Percentiles rank a stretch among this genome's conserved stretches.
Evolutionary conservation across 2,329 filamentous ascomycete genomes (phyloP).

Genomic region (Lasiodiplodia sp.): DNA sequence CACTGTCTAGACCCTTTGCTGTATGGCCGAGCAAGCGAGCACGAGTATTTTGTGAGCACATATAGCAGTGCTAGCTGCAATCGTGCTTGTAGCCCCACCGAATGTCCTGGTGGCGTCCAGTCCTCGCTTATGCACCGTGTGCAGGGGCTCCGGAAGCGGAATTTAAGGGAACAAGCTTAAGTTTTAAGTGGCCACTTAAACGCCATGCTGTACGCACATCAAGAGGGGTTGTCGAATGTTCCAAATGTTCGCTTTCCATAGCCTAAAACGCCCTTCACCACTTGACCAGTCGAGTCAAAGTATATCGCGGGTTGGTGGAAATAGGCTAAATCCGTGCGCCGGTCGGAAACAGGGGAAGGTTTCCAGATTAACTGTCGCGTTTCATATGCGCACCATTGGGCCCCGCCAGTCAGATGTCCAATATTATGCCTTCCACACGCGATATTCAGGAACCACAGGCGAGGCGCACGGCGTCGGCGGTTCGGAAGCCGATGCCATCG

Average conservation of each 20-base stretch:
- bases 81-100: conserved; percentile 5
- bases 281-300: neutral
- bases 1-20: neutral
- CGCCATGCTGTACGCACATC: neutral
- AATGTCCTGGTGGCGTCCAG: conserved; percentile 17
- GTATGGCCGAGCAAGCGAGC: conserved; percentile 4
- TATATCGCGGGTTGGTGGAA: neutral
- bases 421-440: neutral
- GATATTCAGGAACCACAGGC: conserved; percentile 5
- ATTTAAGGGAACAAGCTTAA: conserved; percentile 17
- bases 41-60: conserved; percentile 11
- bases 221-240: conserved; percentile 2
- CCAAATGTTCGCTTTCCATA: neutral
- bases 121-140: conserved; percentile 6
- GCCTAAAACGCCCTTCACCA: conserved; percentile 10
- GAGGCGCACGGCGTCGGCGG: conserved; percentile 21
- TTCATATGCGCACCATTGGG: neutral
- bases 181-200: neutral
- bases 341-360: conserved; percentile 6
- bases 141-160: conserved; percentile 1
- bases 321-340: conserved; percentile 19
- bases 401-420: conserved; percentile 8
- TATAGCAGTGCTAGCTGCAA: conserved; percentile 15
- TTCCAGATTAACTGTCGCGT: conserved; percentile 16
- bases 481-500: conserved; percentile 21